These are phyloP conservation scores for Gentiana macrophylla DNA, from an alignment of 257 asterid species.

Conservation along the genomic window DNA sequence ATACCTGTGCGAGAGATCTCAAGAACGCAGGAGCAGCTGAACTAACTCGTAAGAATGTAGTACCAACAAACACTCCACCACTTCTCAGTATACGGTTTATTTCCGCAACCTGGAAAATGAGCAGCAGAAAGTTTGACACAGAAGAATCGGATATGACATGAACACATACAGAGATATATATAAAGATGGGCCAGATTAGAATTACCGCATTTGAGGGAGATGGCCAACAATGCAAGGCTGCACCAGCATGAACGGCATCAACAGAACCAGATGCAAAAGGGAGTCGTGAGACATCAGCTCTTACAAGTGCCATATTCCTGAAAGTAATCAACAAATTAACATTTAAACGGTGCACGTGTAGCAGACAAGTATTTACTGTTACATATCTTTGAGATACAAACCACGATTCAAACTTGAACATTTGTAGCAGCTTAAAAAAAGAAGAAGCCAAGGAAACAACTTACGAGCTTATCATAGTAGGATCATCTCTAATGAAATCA, in stretches of 20 bases:
- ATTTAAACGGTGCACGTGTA: conserved; percentile 3
- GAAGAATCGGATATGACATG: too few species aligned
- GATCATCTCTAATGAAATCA: conserved; percentile 66
- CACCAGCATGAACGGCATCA: conserved; percentile 97
- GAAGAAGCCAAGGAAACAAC: conserved; percentile 17
- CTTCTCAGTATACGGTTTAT: conserved; percentile 71
- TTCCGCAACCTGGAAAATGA: conserved; percentile 62
- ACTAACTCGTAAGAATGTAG: conserved; percentile 69
- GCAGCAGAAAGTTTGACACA: not conserved
- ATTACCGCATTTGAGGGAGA: conserved; percentile 92
- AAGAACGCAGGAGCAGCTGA: conserved; percentile 58
- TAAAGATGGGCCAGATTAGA: not conserved
- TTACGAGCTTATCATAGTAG: conserved; percentile 55
- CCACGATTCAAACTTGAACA: not conserved
- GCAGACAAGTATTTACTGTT: not conserved
- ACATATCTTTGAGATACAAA: not conserved
- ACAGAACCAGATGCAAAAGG: conserved; percentile 82
- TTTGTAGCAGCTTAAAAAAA: not conserved
- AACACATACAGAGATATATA: too few species aligned
- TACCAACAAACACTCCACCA: conserved; percentile 88
- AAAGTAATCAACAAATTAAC: conserved; percentile 4
- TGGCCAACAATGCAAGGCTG: conserved; percentile 99
- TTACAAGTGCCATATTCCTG: conserved; percentile 88
- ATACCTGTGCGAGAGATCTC: conserved; percentile 65
- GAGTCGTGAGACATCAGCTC: conserved; percentile 93